Conservation (phyloP, 192 early-diverging fungal genomes). For the Coemansia sp. region DNA sequence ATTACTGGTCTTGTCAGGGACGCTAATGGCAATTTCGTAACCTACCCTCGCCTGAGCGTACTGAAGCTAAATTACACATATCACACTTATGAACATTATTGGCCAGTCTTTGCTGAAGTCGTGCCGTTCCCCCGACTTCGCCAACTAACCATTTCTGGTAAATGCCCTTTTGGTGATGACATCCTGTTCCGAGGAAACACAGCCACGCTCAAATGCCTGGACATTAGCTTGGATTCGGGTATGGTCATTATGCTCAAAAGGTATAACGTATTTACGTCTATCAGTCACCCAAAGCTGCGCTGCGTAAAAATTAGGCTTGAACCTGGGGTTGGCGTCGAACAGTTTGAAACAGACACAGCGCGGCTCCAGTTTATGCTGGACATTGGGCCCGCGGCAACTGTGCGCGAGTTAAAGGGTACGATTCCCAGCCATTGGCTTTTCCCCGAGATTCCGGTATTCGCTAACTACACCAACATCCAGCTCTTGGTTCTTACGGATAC, state of each 20-base stretch:
- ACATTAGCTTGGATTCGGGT: not conserved
- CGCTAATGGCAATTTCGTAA: not conserved
- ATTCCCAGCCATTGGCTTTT: not conserved
- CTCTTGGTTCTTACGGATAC: not conserved
- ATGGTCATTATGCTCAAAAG: conserved; percentile 1
- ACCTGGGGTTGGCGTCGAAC: too few relatives aligned
- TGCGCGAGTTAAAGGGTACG: not conserved
- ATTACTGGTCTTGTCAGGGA: not conserved
- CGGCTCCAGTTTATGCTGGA: not conserved
- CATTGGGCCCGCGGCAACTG: not conserved
- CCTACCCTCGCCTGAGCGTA: not conserved
- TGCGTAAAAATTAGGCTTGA: not conserved
- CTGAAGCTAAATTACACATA: not conserved
- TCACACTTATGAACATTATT: too few relatives aligned
- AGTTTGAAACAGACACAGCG: not conserved
- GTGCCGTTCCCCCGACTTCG: conserved; percentile 11
- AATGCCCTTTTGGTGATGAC: conserved; percentile 15
- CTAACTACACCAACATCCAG: not conserved
- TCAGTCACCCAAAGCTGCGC: not conserved
- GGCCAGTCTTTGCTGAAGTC: not conserved
- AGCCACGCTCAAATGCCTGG: not conserved
- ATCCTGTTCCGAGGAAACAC: conserved; percentile 6
- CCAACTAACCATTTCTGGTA: not conserved
- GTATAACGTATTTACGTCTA: not conserved
- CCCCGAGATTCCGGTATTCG: not conserved